phyloP scores from a whole-genome alignment of 2,329 filamentous ascomycete genomes.

The Nannizziopsis arthrosporioides region DNA sequence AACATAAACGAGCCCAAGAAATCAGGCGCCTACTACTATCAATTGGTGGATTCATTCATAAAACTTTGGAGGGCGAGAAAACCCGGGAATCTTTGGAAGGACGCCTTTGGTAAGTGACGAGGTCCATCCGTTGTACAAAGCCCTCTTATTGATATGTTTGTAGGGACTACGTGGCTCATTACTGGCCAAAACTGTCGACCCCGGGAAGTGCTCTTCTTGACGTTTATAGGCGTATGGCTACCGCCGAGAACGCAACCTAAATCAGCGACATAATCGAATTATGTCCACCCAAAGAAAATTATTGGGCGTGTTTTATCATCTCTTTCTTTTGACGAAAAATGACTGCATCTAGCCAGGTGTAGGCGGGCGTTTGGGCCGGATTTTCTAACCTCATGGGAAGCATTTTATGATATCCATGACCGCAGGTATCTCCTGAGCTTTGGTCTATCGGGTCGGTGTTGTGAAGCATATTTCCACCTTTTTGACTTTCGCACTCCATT shows the following conservation, averaged over 20 bases:
- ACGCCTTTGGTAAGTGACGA: constrained; percentile 34
- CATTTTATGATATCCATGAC: constrained; percentile 7
- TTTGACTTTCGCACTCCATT: background rate
- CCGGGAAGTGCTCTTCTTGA: constrained; percentile 15
- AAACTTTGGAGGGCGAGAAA: constrained; percentile 29
- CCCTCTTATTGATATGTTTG: constrained; percentile 18
- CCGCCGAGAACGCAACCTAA: constrained; percentile 11
- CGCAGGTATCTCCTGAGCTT: background rate
- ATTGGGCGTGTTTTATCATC: background rate
- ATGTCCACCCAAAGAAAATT: background rate
- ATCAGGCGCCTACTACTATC: constrained; percentile 34
- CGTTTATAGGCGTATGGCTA: constrained; percentile 14
- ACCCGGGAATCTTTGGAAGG: constrained; percentile 32
- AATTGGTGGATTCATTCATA: constrained; percentile 38
- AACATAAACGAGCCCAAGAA: constrained; percentile 33
- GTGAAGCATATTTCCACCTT: background rate
- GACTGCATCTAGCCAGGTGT: constrained; percentile 5
- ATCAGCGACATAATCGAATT: background rate
- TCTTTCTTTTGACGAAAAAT: background rate
- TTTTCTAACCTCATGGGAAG: background rate
- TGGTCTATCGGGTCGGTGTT: background rate
- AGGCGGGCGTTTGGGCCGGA: background rate
- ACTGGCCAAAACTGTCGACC: constrained; percentile 36
- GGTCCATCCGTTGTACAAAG: background rate
- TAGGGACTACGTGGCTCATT: constrained; percentile 37